These are phyloP conservation scores for Gnomoniopsis sp. DNA, from an alignment of 2,329 filamentous ascomycete genomes.

Conservation along the genomic window DNA sequence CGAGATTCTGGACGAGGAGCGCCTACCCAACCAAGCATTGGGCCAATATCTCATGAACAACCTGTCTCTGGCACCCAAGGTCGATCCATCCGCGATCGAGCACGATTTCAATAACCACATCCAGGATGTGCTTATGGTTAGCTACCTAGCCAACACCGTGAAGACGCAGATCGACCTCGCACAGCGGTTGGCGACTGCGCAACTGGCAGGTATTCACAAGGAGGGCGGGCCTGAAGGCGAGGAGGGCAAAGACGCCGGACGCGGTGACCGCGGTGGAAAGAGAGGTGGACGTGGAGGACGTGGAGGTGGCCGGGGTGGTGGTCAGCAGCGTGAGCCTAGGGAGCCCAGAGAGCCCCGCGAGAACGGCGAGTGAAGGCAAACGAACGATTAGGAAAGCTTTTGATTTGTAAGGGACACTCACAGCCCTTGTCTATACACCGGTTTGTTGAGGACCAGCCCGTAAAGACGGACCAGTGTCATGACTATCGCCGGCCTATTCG, in stretches of 20 bases:
- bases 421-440: neutral
- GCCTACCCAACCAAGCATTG: constrained; percentile 82
- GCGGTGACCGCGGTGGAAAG: constrained; percentile 41
- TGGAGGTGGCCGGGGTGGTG: constrained; percentile 42
- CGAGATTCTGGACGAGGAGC: constrained; percentile 90
- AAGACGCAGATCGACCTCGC: constrained; percentile 98
- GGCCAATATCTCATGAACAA: constrained; percentile 96
- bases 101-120: constrained; percentile 99
- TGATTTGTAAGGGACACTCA: neutral
- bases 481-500: neutral
- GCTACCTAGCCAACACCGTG: constrained; percentile 97
- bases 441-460: constrained; percentile 21
- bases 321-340: constrained; percentile 44
- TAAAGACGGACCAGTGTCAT: neutral
- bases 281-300: constrained; percentile 38
- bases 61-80: constrained; percentile 89
- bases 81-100: constrained; percentile 86
- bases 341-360: constrained; percentile 49
- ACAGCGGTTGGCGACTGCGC: constrained; percentile 84
- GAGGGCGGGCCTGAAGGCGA: constrained; percentile 36
- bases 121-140: constrained; percentile 97
- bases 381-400: constrained; percentile 20
- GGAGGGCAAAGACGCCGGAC: constrained; percentile 44
- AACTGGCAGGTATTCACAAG: constrained; percentile 51
- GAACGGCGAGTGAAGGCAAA: constrained; percentile 29